Evolutionary conservation across 805 yeast species (phyloP).

Genomic region (Aciculoconidium aculeatum): DNA sequence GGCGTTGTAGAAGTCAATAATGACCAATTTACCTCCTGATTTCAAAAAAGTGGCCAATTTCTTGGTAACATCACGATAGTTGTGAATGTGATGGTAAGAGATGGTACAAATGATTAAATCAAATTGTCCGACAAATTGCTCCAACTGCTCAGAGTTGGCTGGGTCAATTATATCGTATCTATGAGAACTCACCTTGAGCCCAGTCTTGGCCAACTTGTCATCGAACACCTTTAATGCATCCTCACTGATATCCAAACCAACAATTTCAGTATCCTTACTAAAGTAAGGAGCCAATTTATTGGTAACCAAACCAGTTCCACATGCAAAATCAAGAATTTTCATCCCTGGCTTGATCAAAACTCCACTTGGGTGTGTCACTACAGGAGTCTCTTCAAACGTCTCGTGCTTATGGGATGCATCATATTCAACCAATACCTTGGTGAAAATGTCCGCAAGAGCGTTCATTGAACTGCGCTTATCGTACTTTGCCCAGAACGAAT

Average conservation of each 20-base stretch:
- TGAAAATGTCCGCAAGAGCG: constrained; percentile 13
- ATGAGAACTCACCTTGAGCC: constrained; percentile 7
- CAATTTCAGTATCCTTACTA: constrained; percentile 12
- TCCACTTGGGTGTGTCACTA: constrained; percentile 11
- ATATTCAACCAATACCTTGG: constrained; percentile 16
- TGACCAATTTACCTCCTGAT: constrained; percentile 28
- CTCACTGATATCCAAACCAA: constrained; percentile 34
- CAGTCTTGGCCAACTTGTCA: constrained; percentile 8
- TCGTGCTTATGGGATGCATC: constrained; percentile 12
- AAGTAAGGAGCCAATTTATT: constrained; percentile 26
- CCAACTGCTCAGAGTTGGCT: constrained; percentile 7
- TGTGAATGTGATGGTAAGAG: constrained; percentile 35
- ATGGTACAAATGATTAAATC: constrained; percentile 33
- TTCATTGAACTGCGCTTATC: constrained; percentile 16
- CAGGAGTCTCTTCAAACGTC: constrained; percentile 9
- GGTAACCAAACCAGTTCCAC: constrained; percentile 38
- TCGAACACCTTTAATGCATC: constrained; percentile 14
- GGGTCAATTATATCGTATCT: constrained; percentile 22
- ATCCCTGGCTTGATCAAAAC: constrained; percentile 15
- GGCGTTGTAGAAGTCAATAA: constrained; percentile 35
- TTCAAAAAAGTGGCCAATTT: constrained; percentile 27
- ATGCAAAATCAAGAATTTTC: constrained; percentile 35
- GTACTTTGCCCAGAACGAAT: constrained; percentile 12
- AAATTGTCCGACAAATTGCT: constrained; percentile 16
- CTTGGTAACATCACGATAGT: constrained; percentile 23